Evolutionary conservation across 345 rosid species (phyloP), one percentile per base, ranked within the genome.

Genomic region (Xanthoceras sorbifolium): DNA sequence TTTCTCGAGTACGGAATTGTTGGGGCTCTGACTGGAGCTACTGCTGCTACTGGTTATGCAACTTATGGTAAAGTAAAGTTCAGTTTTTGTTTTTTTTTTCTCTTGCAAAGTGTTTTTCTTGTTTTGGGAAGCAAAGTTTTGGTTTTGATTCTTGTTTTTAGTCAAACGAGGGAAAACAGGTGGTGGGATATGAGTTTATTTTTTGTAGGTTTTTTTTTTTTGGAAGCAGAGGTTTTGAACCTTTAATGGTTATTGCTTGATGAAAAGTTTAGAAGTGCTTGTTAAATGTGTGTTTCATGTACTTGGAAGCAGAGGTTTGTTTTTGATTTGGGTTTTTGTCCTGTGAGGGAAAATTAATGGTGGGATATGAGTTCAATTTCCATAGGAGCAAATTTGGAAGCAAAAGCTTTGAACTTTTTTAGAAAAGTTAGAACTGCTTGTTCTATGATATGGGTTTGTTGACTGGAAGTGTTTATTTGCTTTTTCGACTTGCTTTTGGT

Each of bases 1-100:
- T 87, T 88, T 82, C 89, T 96, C 73, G 86, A 79, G 84, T 88
- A 87, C 60, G 89, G 86, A 36, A 77, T 92, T 64, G 3, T 81
- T 54, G 88, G 86, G 9, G 80, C 91, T 36, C 48, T 93, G 80
- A 83, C 92, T 2, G 97, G 94, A 71, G 89, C 84, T 73, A 44
- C 88, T 48, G 97, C 83, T 68, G 81, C 81, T 61, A 80, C 82
- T 64, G 89, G 93, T 55, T 91, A 89, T 83, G 90, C 81, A 2
- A 83, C 86, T 44, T 96, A 85, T 67, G 94, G 99, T 96, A 26
- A 34, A 86, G 83, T 18, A 34, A 55, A 23, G 5, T 50, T 52
- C 12, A 6, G 5, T 3, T 68, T 6, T 52, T 32, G 2, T 32
- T 2, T 32, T 32, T 32, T 32, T 2, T 32, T n/a, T n/a, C n/a